Conservation (phyloP, 2,329 filamentous ascomycete genomes). For the Monilinia polystroma region DNA sequence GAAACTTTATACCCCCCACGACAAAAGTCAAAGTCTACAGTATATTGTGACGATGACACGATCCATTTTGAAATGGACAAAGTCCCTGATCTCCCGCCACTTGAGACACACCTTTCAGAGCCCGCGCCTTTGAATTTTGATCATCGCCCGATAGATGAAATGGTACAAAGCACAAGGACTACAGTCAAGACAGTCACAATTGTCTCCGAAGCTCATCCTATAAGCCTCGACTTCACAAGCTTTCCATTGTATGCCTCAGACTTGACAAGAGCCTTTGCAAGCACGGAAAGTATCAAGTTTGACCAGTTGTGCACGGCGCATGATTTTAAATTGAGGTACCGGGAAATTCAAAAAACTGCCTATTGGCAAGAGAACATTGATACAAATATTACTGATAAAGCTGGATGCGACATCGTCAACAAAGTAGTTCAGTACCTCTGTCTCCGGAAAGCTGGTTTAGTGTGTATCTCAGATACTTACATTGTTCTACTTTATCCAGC, state of each 20-base stretch:
- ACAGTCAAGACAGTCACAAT: slow-evolving; percentile 8
- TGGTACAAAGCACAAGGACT: not conserved
- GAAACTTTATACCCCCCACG: not conserved
- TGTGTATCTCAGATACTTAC: slow-evolving; percentile 28
- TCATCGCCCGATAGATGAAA: not conserved
- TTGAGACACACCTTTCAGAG: not conserved
- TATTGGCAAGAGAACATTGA: slow-evolving; percentile 29
- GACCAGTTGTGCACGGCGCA: slow-evolving; percentile 33
- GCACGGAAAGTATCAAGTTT: slow-evolving; percentile 24
- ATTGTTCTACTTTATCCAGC: slow-evolving; percentile 35
- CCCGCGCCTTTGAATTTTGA: not conserved
- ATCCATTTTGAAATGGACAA: not conserved
- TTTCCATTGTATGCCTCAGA: not conserved
- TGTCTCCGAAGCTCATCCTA: not conserved
- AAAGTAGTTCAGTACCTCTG: slow-evolving; percentile 30
- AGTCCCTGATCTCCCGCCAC: not conserved
- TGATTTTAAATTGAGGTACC: slow-evolving; percentile 32
- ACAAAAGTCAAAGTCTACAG: not conserved
- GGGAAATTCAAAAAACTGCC: slow-evolving; percentile 11
- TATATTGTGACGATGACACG: not conserved
- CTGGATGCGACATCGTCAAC: slow-evolving; percentile 25
- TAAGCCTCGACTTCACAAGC: slow-evolving; percentile 5
- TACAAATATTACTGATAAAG: slow-evolving; percentile 20
- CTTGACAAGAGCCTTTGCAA: slow-evolving; percentile 8
- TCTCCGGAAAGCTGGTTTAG: slow-evolving; percentile 30